phyloP scores from a whole-genome alignment of 2,329 filamentous ascomycete species.

The Fusarium mangiferae region DNA sequence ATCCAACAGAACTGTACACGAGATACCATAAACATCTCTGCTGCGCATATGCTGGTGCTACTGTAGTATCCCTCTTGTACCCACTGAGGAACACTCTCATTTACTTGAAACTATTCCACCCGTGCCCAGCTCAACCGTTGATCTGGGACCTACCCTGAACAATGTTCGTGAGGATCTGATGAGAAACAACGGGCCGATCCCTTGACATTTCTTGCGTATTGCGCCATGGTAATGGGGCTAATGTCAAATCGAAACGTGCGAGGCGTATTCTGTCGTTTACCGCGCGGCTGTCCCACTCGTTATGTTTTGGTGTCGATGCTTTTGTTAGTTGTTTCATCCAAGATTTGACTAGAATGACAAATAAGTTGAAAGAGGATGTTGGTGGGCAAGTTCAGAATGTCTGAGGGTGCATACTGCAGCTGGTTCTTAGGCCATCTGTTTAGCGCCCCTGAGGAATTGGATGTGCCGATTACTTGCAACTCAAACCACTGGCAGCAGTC shows the following conservation, averaged over 20 bases:
- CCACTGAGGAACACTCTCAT: neutral
- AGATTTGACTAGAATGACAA: neutral
- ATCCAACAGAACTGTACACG: conserved; percentile 2
- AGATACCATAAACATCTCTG: conserved; percentile 3
- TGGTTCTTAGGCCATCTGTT: neutral
- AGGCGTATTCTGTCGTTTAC: conserved; percentile 3
- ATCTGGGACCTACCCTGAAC: conserved; percentile 18
- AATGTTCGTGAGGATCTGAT: neutral
- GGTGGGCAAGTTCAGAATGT: neutral
- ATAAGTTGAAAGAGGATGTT: neutral
- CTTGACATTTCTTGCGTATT: neutral
- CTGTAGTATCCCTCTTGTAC: neutral
- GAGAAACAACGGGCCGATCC: conserved; percentile 10
- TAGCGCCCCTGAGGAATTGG: neutral
- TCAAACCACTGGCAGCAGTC: neutral
- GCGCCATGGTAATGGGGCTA: neutral
- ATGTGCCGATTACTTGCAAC: neutral
- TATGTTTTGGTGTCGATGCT: neutral
- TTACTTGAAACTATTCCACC: conserved; percentile 7
- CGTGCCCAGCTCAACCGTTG: neutral
- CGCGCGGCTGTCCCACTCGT: neutral
- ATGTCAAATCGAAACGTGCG: neutral
- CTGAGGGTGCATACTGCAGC: no score
- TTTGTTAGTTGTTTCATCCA: conserved; percentile 2
- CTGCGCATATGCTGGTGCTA: neutral